A percentile compares a stretch with the other conserved stretches of the same genome.
Conservation (phyloP, 164 flowering plant genomes). For the Macadamia integrifolia region DNA sequence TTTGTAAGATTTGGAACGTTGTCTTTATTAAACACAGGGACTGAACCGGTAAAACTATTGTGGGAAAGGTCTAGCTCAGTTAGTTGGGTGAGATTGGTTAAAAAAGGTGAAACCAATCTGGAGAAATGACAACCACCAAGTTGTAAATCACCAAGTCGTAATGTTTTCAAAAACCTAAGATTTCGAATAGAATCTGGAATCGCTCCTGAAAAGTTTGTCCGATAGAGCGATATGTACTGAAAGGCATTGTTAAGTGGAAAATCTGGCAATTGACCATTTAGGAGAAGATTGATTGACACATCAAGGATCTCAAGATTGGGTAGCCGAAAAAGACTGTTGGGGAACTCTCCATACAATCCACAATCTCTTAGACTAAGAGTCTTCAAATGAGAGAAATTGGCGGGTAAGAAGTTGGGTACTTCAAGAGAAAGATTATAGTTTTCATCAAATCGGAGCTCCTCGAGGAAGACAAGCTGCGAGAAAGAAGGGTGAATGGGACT, state of each 20-base stretch:
- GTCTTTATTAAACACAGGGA: too few species aligned
- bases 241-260: slow-evolving; percentile 10
- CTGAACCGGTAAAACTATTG: too few species aligned
- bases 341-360: slow-evolving; percentile 19
- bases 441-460: background rate
- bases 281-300: background rate
- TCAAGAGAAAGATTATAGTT: too few species aligned
- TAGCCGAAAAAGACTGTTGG: slow-evolving; percentile 9
- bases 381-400: slow-evolving; percentile 11
- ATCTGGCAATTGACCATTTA: slow-evolving; percentile 17
- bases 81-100: too few species aligned
- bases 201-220: too few species aligned
- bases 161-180: too few species aligned
- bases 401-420: background rate
- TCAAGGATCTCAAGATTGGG: slow-evolving; percentile 10
- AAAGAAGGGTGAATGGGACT: background rate
- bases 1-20: too few species aligned
- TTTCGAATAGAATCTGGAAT: too few species aligned
- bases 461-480: background rate
- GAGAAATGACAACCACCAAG: too few species aligned
- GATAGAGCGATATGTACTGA: background rate
- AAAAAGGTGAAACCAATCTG: too few species aligned
- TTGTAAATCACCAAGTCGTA: too few species aligned
- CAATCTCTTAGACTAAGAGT: slow-evolving; percentile 5
- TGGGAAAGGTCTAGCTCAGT: too few species aligned